Evolutionary conservation across 108 stramenopile genomes (phyloP), one percentile per base, ranked within the genome.

Genomic region (Cyclotella cryptica): DNA sequence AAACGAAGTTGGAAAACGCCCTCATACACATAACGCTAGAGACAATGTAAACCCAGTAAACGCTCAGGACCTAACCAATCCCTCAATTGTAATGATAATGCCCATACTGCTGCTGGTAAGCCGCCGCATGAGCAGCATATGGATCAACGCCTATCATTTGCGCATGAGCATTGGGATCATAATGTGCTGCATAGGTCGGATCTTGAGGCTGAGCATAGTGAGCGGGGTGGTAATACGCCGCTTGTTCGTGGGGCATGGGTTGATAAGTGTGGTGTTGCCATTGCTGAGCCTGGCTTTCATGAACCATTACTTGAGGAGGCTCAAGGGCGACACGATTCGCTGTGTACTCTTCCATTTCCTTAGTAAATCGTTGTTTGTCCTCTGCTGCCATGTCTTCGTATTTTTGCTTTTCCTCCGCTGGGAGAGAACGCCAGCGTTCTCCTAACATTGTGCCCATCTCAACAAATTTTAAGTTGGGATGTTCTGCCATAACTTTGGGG

Each of bases 371-470:
- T 28, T 81, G 66, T 73, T 96, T 97, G 86, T 97, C 97, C 69
- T 90, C 83, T 43, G 83, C 77, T 9, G 96, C 96, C 84, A 92
- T 74, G 24, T 92, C 93, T 73, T 97, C 93, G 70, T 89, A 98
- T 18, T 88, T 85, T 60, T 85, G 89, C 77, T 92, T 96, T 46
- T 93, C 90, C 47, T 91, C 92, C 17, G 89, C 86, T 12, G 92
- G 83, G 74, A 98, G 81, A 22, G 86, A 87, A 21, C 95, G 68
- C 97, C 97, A 98, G 53, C 93, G 88, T 69, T 95, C 96, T 11
- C 98, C 98, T 29, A 97, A 74, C 55, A 97, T 80, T 67, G 91
- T 94, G 40, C 92, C 92, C 62, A 98, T 83, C 42, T 98, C 98
- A 6, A 95, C 92, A 82, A 96, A 90, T 84, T 95, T 96, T 74